These are phyloP conservation scores for Chimonanthus salicifolius DNA, from an alignment of 164 flowering plant genomes.

Conservation along the genomic window DNA sequence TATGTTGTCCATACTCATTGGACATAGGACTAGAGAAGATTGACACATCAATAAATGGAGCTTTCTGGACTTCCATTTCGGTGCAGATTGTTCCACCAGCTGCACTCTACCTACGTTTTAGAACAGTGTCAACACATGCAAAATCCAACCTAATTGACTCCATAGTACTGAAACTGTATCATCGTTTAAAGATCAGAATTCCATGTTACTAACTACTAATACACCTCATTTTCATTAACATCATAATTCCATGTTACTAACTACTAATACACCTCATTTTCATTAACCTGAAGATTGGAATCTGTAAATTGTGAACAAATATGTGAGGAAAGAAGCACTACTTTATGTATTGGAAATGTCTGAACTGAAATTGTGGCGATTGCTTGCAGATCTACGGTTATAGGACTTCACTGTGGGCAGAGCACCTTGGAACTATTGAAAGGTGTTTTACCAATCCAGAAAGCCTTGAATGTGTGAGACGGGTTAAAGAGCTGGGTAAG, in stretches of 20 bases:
- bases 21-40: too few species aligned
- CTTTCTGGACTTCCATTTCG: too few species aligned
- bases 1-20: too few species aligned
- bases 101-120: too few species aligned
- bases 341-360: not conserved
- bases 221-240: not conserved
- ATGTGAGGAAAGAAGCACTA: not conserved
- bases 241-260: not conserved
- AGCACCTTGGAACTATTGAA: slow-evolving; percentile 69
- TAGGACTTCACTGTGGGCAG: slow-evolving; percentile 98
- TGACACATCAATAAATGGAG: too few species aligned
- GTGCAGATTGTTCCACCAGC: too few species aligned
- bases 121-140: too few species aligned
- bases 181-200: too few species aligned
- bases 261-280: not conserved
- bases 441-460: slow-evolving; percentile 68
- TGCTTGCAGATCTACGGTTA: slow-evolving; percentile 72
- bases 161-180: too few species aligned
- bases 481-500: slow-evolving; percentile 57
- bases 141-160: too few species aligned
- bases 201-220: not conserved
- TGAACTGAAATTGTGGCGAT: not conserved
- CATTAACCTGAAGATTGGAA: not conserved
- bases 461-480: slow-evolving; percentile 70
- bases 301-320: not conserved